Evolutionary conservation across 176 grass and related monocot genomes (phyloP), one percentile per base, ranked within the genome.

Genomic region (Secale cereale): DNA sequence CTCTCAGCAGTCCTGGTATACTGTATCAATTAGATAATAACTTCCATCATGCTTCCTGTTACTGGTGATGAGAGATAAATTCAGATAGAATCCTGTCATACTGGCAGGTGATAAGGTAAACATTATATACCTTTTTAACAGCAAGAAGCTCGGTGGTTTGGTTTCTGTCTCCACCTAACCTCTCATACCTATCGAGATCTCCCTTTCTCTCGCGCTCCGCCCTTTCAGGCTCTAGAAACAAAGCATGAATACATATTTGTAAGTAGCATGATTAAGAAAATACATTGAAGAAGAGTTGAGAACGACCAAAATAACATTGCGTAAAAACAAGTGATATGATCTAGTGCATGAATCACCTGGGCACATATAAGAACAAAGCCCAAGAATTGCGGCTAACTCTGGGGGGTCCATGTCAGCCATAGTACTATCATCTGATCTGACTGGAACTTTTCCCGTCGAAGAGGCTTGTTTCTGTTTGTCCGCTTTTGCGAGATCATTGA

Each of bases 1-100:
- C 93, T 91, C 87, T 95, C 93, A 60, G 96, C 93, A 59, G 96
- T 98, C 88, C 93, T 95, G 62, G 78, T 95, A 90, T 98, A 98
- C 96, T 98, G 93, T 80, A 94, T 69, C 79, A 90, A 93, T 80
- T 39, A 91, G 59, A 95, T 63, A 86, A 91, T 63, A 92, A 87
- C 57, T 90, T 84, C 81, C 31, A 80, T 81, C 43, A 87, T 82
- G 26, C 70, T 90, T 85, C 77, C 81, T 75, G 37, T 85, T 87
- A 87, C 70, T 65, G 40, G 78, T 82, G 81, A 80, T 85, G 59
- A 86, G 71, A 91, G 46, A 82, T 87, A 83, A 91, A 89, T 88
- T 81, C 84, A 90, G 54, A 86, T 62, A 74, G 69, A 86, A 82
- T 74, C 40, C 29, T 88, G 31, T 78, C 62, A 35, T 80, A 74